phyloP scores from a whole-genome alignment of 169 alveolate genomes.

The Eimeria zaria region DNA sequence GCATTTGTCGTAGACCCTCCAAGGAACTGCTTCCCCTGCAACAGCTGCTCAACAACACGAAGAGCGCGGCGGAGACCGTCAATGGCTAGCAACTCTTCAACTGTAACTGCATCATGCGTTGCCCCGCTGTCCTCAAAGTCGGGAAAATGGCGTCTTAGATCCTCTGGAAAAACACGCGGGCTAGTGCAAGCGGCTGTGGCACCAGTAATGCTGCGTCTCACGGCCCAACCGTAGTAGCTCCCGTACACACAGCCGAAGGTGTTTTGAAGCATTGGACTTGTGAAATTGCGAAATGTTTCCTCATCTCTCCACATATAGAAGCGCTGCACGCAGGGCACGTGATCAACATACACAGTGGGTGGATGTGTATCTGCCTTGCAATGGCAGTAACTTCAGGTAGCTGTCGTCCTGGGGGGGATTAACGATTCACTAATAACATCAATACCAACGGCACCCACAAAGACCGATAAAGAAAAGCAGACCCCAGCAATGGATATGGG shows the following conservation, averaged over 20 bases:
- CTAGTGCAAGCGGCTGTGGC: background rate
- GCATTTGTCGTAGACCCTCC: slow-evolving; percentile 23
- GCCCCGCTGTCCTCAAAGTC: background rate
- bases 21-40: slow-evolving; percentile 24
- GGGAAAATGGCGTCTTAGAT: background rate
- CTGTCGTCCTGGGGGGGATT: background rate
- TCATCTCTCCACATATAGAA: slow-evolving; percentile 62
- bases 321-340: slow-evolving; percentile 19
- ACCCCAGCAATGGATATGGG: background rate
- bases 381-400: background rate
- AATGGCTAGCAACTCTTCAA: slow-evolving; percentile 32
- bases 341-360: background rate
- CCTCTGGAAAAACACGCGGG: slow-evolving; percentile 36
- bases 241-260: slow-evolving; percentile 45
- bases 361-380: background rate
- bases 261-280: slow-evolving; percentile 23
- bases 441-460: background rate
- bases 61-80: slow-evolving; percentile 52
- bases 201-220: slow-evolving; percentile 13
- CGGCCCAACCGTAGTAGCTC: slow-evolving; percentile 60
- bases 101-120: background rate
- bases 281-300: slow-evolving; percentile 7
- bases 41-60: slow-evolving; percentile 71
- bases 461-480: background rate
- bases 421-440: background rate